Percentiles rank a stretch among this genome's conserved stretches.
Conservation (phyloP, 2,329 filamentous ascomycete genomes). For the Ophiocordyceps unilateralis region DNA sequence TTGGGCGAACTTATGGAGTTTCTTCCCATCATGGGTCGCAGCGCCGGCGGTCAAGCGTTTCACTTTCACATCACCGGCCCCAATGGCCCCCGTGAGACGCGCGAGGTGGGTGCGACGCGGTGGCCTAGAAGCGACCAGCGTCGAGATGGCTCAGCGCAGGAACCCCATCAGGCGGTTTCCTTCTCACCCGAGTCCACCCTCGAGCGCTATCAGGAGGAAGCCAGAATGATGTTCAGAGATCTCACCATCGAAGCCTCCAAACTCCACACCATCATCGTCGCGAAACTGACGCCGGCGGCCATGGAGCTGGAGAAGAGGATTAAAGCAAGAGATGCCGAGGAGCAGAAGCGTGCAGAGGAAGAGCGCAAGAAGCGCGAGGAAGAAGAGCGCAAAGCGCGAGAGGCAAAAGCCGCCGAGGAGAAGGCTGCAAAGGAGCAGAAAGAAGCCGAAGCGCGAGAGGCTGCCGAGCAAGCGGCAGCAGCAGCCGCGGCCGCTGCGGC, state of each 20-base stretch:
- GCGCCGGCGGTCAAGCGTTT: constrained; percentile 32
- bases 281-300: constrained; percentile 63
- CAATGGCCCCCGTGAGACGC: constrained; percentile 28
- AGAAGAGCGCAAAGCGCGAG: constrained; percentile 46
- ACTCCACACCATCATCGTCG: constrained; percentile 52
- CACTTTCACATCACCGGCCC: constrained; percentile 41
- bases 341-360: constrained; percentile 32
- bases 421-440: constrained; percentile 48
- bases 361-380: constrained; percentile 45
- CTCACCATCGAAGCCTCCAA: constrained; percentile 49
- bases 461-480: constrained; percentile 36
- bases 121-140: constrained; percentile 29
- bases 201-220: constrained; percentile 76
- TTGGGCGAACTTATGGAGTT: constrained; percentile 39
- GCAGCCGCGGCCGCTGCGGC: constrained; percentile 28
- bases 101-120: constrained; percentile 27
- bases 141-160: constrained; percentile 29
- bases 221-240: constrained; percentile 60
- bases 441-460: constrained; percentile 53
- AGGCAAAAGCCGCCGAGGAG: constrained; percentile 57
- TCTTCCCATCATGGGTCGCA: constrained; percentile 27
- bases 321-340: constrained; percentile 40
- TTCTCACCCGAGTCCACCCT: constrained; percentile 59
- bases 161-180: constrained; percentile 56
- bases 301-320: constrained; percentile 63